Conservation (phyloP, 495 filamentous ascomycete species). For the Zalerion maritima region DNA sequence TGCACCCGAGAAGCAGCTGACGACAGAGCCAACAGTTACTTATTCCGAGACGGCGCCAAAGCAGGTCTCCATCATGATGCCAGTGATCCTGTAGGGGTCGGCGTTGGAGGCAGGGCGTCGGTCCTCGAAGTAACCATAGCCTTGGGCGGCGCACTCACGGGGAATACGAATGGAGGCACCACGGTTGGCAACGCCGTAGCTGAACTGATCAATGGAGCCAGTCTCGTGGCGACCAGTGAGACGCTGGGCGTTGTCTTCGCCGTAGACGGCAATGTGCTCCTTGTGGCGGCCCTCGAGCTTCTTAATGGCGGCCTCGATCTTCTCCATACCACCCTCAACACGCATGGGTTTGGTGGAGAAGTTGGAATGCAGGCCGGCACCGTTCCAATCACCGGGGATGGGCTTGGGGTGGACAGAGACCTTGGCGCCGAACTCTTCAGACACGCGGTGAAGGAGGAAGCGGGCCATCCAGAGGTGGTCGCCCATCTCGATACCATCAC, state of each 20-base stretch:
- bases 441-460: slow-evolving; percentile 89
- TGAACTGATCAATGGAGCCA: slow-evolving; percentile 83
- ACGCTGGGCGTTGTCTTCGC: slow-evolving; percentile 78
- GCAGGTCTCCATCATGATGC: slow-evolving; percentile 72
- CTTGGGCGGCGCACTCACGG: slow-evolving; percentile 75
- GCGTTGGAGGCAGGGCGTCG: slow-evolving; percentile 88
- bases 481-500: slow-evolving; percentile 81
- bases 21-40: too few relatives aligned
- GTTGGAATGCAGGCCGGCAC: slow-evolving; percentile 94
- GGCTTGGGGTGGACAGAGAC: slow-evolving; percentile 96
- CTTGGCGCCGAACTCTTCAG: slow-evolving; percentile 93
- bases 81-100: slow-evolving; percentile 92
- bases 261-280: slow-evolving; percentile 97
- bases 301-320: slow-evolving; percentile 73
- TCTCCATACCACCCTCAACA: slow-evolving; percentile 84
- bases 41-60: too few relatives aligned
- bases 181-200: slow-evolving; percentile 91
- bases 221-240: slow-evolving; percentile 96
- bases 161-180: slow-evolving; percentile 90
- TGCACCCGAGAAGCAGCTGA: too few relatives aligned
- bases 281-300: slow-evolving; percentile 77
- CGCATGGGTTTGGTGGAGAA: slow-evolving; percentile 82
- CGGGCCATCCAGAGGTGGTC: slow-evolving; percentile 97
- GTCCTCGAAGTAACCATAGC: slow-evolving; percentile 98
- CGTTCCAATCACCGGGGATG: slow-evolving; percentile 98